phyloP scores from a whole-genome alignment of 2,329 filamentous ascomycete genomes.

The Neofusicoccum sp. region DNA sequence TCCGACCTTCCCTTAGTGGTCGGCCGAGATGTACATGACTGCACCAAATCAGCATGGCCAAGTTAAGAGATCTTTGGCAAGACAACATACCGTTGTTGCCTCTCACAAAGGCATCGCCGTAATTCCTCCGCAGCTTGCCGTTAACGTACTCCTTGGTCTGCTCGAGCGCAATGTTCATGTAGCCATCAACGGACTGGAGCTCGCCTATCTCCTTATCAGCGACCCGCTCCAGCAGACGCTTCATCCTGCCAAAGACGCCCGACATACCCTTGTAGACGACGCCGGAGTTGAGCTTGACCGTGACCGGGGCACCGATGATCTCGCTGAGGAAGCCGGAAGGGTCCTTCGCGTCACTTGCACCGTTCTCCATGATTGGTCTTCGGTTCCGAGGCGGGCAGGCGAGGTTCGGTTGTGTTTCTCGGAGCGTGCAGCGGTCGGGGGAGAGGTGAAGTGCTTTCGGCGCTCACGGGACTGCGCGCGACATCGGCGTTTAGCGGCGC shows the following conservation, averaged over 20 bases:
- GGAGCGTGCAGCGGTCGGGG: neutral
- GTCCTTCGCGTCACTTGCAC: constrained; percentile 77
- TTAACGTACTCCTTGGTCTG: constrained; percentile 92
- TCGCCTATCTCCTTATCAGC: constrained; percentile 64
- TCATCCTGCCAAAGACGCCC: neutral
- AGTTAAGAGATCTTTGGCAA: neutral
- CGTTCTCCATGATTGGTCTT: constrained; percentile 70
- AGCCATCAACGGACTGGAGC: constrained; percentile 94
- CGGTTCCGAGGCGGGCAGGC: neutral
- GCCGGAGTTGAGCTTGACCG: constrained; percentile 97
- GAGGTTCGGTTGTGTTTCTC: neutral
- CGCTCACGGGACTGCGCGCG: constrained; percentile 18
- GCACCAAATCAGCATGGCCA: neutral
- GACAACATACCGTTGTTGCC: constrained; percentile 80
- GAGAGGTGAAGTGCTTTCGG: neutral
- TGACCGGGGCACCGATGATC: constrained; percentile 92
- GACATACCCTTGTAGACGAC: constrained; percentile 88
- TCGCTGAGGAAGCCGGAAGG: constrained; percentile 91
- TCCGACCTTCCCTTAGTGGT: constrained; percentile 23
- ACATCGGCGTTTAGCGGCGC: constrained; percentile 14
- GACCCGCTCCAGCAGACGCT: neutral
- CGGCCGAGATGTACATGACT: constrained; percentile 32
- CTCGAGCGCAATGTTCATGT: constrained; percentile 99
- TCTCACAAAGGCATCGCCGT: constrained; percentile 93
- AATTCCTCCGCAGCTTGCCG: constrained; percentile 77